Percentiles rank a stretch among this genome's conserved stretches.
phyloP scores from a whole-genome alignment of 2,329 filamentous ascomycete species.

The Dactylella cylindrospora region DNA sequence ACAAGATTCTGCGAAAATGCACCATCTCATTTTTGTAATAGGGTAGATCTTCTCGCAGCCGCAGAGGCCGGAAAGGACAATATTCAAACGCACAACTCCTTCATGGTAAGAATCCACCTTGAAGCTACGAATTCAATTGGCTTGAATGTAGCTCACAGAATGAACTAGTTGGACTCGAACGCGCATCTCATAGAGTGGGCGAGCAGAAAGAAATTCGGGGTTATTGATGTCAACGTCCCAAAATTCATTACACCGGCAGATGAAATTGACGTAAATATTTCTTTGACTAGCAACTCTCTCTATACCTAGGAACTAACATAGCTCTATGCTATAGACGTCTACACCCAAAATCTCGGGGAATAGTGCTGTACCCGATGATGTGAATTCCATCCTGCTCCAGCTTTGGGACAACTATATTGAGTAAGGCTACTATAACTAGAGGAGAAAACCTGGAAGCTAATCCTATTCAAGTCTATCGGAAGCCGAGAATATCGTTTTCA shows the following conservation, averaged over 20 bases:
- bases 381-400: slow-evolving; percentile 59
- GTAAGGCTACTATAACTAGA: slow-evolving; percentile 51
- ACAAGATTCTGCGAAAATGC: neutral
- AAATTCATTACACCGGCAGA: slow-evolving; percentile 64
- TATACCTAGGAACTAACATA: slow-evolving; percentile 52
- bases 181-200: slow-evolving; percentile 85
- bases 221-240: slow-evolving; percentile 91
- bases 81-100: slow-evolving; percentile 80
- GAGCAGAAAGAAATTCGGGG: slow-evolving; percentile 70
- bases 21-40: slow-evolving; percentile 1
- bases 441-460: neutral
- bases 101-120: slow-evolving; percentile 66
- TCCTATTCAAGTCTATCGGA: slow-evolving; percentile 58
- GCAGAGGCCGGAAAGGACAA: slow-evolving; percentile 62
- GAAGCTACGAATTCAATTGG: slow-evolving; percentile 48
- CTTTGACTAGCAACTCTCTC: slow-evolving; percentile 53
- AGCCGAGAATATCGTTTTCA: slow-evolving; percentile 73
- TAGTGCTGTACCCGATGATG: slow-evolving; percentile 10
- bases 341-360: slow-evolving; percentile 51
- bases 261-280: slow-evolving; percentile 60
- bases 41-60: slow-evolving; percentile 25
- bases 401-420: slow-evolving; percentile 98
- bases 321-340: slow-evolving; percentile 52
- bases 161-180: slow-evolving; percentile 71
- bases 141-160: slow-evolving; percentile 48